Evolutionary conservation across 2,329 filamentous ascomycete species (phyloP).

Genomic region (Fusarium dlaminii): DNA sequence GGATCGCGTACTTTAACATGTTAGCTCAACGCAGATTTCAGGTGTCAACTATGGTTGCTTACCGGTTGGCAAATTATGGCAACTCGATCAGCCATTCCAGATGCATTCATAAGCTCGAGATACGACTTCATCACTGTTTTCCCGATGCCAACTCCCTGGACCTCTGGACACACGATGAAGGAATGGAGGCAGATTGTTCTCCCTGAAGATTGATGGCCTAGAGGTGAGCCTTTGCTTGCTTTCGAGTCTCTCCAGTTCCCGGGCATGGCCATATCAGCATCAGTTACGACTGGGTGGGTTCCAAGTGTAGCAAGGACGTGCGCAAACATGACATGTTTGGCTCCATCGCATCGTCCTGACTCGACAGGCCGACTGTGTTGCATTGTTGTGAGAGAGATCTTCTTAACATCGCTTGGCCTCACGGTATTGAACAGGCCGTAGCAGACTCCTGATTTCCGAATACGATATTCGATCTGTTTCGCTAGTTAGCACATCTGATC

Average conservation of each 20-base stretch:
- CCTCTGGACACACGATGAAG: constrained; percentile 78
- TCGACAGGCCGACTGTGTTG: constrained; percentile 65
- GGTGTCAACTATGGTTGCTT: constrained; percentile 38
- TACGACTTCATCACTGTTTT: constrained; percentile 79
- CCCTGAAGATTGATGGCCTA: constrained; percentile 78
- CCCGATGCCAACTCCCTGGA: constrained; percentile 79
- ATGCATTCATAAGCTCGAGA: constrained; percentile 77
- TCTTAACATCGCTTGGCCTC: constrained; percentile 55
- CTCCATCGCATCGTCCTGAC: constrained; percentile 48
- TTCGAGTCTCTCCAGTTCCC: constrained; percentile 68
- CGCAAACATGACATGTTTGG: constrained; percentile 71
- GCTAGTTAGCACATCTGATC: background rate
- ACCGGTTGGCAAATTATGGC: constrained; percentile 81
- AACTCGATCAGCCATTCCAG: constrained; percentile 75
- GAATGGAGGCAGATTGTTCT: constrained; percentile 84
- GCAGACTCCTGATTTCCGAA: constrained; percentile 62
- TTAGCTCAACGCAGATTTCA: background rate
- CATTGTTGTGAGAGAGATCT: constrained; percentile 62
- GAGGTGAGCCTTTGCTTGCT: constrained; percentile 50
- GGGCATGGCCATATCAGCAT: constrained; percentile 80
- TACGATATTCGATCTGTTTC: constrained; percentile 46
- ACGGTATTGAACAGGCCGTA: constrained; percentile 82
- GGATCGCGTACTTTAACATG: constrained; percentile 65
- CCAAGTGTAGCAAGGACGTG: constrained; percentile 83
- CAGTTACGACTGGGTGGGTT: constrained; percentile 69